A percentile compares a stretch with the other conserved stretches of the same genome.
phyloP scores from a whole-genome alignment of 2,329 filamentous ascomycete genomes.

The Aquanectria penicillioides region DNA sequence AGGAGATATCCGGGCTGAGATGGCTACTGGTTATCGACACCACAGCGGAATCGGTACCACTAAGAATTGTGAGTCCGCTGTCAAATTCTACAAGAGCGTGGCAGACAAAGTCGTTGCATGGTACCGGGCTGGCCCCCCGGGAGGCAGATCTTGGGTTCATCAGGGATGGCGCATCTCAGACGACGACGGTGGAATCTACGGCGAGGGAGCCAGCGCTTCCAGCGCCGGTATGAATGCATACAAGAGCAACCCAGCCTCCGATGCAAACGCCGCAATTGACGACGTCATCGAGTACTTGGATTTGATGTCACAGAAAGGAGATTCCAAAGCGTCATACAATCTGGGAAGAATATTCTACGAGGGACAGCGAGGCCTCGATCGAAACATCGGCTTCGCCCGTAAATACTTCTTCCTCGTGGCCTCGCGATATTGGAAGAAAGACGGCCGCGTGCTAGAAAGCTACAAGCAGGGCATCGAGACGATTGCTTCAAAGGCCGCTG shows the following conservation, averaged over 20 bases:
- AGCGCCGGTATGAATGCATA: constrained; percentile 87
- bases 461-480: constrained; percentile 78
- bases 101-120: constrained; percentile 92
- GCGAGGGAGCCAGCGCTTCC: constrained; percentile 90
- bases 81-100: constrained; percentile 90
- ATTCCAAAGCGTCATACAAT: constrained; percentile 87
- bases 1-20: constrained; percentile 86
- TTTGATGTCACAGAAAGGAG: constrained; percentile 88
- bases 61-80: constrained; percentile 85
- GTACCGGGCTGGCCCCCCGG: constrained; percentile 89
- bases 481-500: constrained; percentile 83
- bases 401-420: constrained; percentile 85
- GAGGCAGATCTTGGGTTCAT: constrained; percentile 79
- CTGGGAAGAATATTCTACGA: constrained; percentile 90
- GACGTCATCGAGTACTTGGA: constrained; percentile 96
- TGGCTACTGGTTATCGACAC: constrained; percentile 91
- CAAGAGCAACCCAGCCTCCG: constrained; percentile 76
- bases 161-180: constrained; percentile 90
- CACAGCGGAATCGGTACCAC: constrained; percentile 86
- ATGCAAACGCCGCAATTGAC: constrained; percentile 86
- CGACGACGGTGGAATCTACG: constrained; percentile 91
- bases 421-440: constrained; percentile 81
- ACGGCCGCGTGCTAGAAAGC: constrained; percentile 78
- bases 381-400: constrained; percentile 78
- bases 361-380: constrained; percentile 78